Evolutionary conservation across 176 grass and related monocot genomes (phyloP).

Genomic region (Oryza australiensis): DNA sequence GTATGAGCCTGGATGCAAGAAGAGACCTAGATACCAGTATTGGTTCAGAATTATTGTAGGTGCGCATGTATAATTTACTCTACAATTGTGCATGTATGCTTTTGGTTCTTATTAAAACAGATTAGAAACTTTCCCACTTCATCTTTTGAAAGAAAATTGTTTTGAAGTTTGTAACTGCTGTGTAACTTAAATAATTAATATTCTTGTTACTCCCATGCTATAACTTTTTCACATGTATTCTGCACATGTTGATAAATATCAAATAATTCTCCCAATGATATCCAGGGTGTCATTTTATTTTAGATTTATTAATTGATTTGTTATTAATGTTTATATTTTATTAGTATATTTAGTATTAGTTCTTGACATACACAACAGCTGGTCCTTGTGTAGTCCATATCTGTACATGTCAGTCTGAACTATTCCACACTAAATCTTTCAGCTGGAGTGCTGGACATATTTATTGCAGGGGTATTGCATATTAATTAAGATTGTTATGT

Average conservation of each 20-base stretch:
- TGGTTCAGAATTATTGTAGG: neutral
- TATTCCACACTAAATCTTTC: neutral
- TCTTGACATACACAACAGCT: constrained; percentile 21
- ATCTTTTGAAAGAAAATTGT: neutral
- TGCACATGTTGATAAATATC: neutral
- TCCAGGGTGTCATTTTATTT: neutral
- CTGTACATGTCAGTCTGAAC: neutral
- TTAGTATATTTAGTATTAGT: neutral
- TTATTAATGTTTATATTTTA: neutral
- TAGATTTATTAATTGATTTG: neutral
- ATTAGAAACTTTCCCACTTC: neutral
- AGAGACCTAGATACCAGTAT: neutral
- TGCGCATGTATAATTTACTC: neutral
- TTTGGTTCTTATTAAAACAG: neutral
- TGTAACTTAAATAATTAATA: neutral
- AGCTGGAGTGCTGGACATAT: neutral
- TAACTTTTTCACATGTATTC: constrained; percentile 11
- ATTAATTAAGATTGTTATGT: constrained; percentile 16
- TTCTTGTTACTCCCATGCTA: neutral
- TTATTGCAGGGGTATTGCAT: neutral
- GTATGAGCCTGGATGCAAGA: neutral
- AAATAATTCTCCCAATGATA: neutral
- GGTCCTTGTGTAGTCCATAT: neutral
- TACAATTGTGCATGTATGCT: neutral
- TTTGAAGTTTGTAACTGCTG: neutral